A percentile compares a stretch with the other conserved stretches of the same genome.
These are phyloP conservation scores for Wickerhamiella azyma DNA, from an alignment of 805 yeast genomes.

Conservation along the genomic window DNA sequence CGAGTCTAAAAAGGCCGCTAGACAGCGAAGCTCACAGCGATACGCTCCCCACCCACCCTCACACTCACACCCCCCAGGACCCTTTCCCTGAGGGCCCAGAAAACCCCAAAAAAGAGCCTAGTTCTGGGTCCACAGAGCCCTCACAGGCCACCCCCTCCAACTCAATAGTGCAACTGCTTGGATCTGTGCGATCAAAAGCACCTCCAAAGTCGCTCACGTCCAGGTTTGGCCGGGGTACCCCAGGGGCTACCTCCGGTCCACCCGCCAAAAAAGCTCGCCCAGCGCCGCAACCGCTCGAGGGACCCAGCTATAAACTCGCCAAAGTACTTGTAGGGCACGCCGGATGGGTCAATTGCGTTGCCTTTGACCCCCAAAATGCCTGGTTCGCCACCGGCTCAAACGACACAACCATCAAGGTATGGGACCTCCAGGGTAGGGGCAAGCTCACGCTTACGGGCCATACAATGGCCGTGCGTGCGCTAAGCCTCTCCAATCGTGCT, in stretches of 20 bases:
- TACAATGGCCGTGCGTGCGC: constrained; percentile 71
- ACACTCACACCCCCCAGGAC: too few species aligned
- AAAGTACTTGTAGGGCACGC: constrained; percentile 75
- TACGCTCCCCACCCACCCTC: too few species aligned
- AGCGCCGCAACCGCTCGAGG: background rate
- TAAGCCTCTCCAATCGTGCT: constrained; percentile 57
- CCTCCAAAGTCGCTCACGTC: background rate
- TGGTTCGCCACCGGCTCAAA: constrained; percentile 90
- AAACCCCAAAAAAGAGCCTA: too few species aligned
- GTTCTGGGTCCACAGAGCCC: too few species aligned
- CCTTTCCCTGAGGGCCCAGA: too few species aligned
- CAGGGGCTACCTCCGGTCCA: too few species aligned
- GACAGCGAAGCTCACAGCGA: too few species aligned
- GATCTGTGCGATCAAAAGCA: too few species aligned
- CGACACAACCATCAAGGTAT: constrained; percentile 76
- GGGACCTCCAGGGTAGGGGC: constrained; percentile 72
- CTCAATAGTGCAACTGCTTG: too few species aligned
- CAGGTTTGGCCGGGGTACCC: background rate
- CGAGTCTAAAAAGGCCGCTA: too few species aligned
- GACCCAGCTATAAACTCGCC: constrained; percentile 34
- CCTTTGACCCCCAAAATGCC: constrained; percentile 72
- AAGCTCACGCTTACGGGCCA: constrained; percentile 80
- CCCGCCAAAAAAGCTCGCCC: background rate
- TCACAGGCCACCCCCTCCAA: too few species aligned
- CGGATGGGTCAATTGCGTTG: constrained; percentile 82